These are phyloP conservation scores for Pythium dissotocum DNA, from an alignment of 352 stramenopile species.

Conservation along the genomic window DNA sequence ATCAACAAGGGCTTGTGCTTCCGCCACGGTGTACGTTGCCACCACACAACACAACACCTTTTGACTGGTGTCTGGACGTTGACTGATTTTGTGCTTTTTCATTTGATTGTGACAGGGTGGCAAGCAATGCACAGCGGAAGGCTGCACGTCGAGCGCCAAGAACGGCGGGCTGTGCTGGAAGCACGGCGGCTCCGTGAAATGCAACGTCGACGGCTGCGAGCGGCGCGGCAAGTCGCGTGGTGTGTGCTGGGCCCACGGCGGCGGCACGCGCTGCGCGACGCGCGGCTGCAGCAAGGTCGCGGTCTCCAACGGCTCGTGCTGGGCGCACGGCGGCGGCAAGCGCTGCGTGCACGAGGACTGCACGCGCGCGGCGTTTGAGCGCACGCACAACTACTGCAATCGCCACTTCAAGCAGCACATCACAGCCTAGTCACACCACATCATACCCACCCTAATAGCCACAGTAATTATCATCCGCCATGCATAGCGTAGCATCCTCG, in stretches of 20 bases:
- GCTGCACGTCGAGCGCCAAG: slow-evolving; percentile 46
- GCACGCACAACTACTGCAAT: slow-evolving; percentile 28
- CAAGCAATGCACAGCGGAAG: slow-evolving; percentile 44
- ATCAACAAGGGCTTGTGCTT: slow-evolving; percentile 52
- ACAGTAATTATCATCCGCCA: neutral
- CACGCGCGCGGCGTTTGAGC: slow-evolving; percentile 38
- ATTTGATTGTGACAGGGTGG: slow-evolving; percentile 32
- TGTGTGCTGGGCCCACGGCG: slow-evolving; percentile 30
- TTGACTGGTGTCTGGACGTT: neutral
- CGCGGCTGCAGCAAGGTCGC: slow-evolving; percentile 28
- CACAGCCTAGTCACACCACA: slow-evolving; percentile 7
- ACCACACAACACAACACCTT: neutral
- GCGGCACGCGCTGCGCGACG: slow-evolving; percentile 28
- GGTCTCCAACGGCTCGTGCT: slow-evolving; percentile 28
- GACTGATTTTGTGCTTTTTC: neutral
- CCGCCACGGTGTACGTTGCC: slow-evolving; percentile 38
- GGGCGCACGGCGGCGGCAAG: slow-evolving; percentile 32
- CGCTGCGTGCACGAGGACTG: slow-evolving; percentile 34
- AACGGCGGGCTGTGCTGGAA: slow-evolving; percentile 50
- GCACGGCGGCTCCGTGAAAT: slow-evolving; percentile 37
- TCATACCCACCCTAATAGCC: neutral
- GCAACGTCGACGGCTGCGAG: slow-evolving; percentile 29
- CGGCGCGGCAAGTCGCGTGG: slow-evolving; percentile 26
- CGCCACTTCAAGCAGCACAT: slow-evolving; percentile 29
- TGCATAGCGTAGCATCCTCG: neutral